phyloP scores from a whole-genome alignment of 768 basidiomycete species.

The Leccinum broughii region DNA sequence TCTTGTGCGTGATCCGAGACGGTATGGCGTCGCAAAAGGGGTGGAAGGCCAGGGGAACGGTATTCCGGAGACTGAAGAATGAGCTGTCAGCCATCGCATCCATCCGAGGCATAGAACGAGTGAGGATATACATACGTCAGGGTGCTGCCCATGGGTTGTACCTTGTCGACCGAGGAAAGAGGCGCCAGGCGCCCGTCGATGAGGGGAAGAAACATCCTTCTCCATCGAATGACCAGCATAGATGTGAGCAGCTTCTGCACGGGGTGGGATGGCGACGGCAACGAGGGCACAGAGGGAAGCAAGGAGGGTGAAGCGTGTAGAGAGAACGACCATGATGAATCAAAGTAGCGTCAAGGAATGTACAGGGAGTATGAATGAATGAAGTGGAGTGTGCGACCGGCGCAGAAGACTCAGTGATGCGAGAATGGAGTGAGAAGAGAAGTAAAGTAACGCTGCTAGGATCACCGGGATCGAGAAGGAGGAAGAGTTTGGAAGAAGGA shows the following conservation, averaged over 20 bases:
- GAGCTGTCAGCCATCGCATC: background rate
- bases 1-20: background rate
- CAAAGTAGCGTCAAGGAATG: slow-evolving; percentile 15
- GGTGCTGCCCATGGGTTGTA: background rate
- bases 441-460: slow-evolving; percentile 23
- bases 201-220: slow-evolving; percentile 4
- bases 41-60: slow-evolving; percentile 11
- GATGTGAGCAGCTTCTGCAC: slow-evolving; percentile 44
- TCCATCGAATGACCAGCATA: slow-evolving; percentile 18
- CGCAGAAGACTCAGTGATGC: slow-evolving; percentile 25
- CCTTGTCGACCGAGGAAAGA: background rate
- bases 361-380: slow-evolving; percentile 3
- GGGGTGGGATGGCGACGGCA: slow-evolving; percentile 32
- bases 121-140: slow-evolving; percentile 3
- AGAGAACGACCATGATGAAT: slow-evolving; percentile 50
- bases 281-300: slow-evolving; percentile 47
- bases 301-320: slow-evolving; percentile 46
- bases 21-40: slow-evolving; percentile 17
- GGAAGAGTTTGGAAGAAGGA: slow-evolving; percentile 38
- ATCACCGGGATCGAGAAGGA: slow-evolving; percentile 58
- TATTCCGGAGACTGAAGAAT: slow-evolving; percentile 1
- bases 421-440: slow-evolving; percentile 20
- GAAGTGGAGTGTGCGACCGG: slow-evolving; percentile 24
- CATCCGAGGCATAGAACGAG: background rate
- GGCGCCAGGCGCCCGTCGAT: background rate